phyloP scores from a whole-genome alignment of 179 eudicot species.

The Gypsophila paniculata region DNA sequence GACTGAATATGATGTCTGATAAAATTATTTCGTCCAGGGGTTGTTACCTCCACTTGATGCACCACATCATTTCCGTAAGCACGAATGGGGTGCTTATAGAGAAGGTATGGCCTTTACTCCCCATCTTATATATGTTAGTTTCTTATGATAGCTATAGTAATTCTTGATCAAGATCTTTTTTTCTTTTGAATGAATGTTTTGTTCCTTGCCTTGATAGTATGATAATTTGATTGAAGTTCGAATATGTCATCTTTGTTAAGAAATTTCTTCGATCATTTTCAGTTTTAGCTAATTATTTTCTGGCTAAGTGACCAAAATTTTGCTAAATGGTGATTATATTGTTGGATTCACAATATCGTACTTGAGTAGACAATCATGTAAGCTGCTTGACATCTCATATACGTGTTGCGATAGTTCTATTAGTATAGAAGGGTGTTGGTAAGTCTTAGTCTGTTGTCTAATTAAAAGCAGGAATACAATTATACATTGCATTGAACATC shows the following conservation, averaged over 20 bases:
- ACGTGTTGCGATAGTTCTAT: background rate
- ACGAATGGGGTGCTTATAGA: constrained; percentile 92
- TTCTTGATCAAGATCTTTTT: background rate
- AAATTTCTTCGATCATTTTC: background rate
- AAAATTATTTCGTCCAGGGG: constrained; percentile 46
- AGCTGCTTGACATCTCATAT: no score
- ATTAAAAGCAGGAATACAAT: background rate
- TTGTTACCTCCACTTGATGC: constrained; percentile 96
- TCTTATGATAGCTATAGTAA: background rate
- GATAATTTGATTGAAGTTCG: background rate
- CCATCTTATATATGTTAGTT: background rate
- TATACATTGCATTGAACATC: background rate
- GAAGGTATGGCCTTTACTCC: constrained; percentile 51
- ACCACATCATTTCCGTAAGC: constrained; percentile 96
- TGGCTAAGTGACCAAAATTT: background rate
- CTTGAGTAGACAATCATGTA: background rate
- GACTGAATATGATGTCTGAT: constrained; percentile 11
- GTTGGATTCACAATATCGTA: background rate
- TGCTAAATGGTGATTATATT: background rate
- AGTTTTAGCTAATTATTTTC: background rate
- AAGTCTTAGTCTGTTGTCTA: background rate
- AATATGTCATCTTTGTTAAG: background rate
- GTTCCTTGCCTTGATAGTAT: no score
- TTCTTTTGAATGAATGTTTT: background rate
- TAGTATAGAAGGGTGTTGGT: background rate